These are phyloP conservation scores for Polyplosphaeria fusca DNA, from an alignment of 495 filamentous ascomycete species.

Conservation along the genomic window DNA sequence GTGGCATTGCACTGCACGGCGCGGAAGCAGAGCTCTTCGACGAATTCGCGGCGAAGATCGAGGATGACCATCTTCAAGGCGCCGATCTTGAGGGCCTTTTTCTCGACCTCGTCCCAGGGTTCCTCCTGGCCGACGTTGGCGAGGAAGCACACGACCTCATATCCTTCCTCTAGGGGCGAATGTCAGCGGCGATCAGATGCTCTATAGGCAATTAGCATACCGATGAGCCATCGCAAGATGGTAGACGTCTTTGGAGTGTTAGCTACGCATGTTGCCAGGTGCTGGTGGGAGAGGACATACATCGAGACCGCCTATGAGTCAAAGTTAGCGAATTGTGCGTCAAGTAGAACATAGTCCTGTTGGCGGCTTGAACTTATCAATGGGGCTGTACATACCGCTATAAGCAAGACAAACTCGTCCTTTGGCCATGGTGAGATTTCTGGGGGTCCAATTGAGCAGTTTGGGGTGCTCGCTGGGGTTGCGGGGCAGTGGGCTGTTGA, in stretches of 20 bases:
- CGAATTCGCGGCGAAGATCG: constrained; percentile 72
- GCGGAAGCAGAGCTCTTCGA: constrained; percentile 82
- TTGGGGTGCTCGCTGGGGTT: neutral
- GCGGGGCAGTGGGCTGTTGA: constrained; percentile 11
- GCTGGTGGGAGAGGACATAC: no score
- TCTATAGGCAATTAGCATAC: neutral
- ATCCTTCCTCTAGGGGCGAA: constrained; percentile 52
- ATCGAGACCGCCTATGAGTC: constrained; percentile 28
- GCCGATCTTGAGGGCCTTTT: constrained; percentile 67
- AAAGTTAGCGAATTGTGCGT: no score
- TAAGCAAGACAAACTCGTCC: constrained; percentile 32
- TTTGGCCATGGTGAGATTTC: constrained; percentile 19
- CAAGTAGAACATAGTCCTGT: no score
- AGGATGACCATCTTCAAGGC: constrained; percentile 60
- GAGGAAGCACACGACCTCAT: constrained; percentile 64
- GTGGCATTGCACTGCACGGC: constrained; percentile 87
- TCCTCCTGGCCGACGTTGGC: constrained; percentile 45
- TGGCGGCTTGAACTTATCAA: no score
- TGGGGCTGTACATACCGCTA: constrained; percentile 24
- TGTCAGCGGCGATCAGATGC: neutral
- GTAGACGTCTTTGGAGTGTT: no score
- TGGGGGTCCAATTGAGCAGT: neutral
- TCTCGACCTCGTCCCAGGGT: constrained; percentile 64
- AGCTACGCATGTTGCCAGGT: no score
- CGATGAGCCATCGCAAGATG: constrained; percentile 29